Base-by-base conservation (phyloP, 805 yeast genomes). In the Saccharomyces jurei region DNA sequence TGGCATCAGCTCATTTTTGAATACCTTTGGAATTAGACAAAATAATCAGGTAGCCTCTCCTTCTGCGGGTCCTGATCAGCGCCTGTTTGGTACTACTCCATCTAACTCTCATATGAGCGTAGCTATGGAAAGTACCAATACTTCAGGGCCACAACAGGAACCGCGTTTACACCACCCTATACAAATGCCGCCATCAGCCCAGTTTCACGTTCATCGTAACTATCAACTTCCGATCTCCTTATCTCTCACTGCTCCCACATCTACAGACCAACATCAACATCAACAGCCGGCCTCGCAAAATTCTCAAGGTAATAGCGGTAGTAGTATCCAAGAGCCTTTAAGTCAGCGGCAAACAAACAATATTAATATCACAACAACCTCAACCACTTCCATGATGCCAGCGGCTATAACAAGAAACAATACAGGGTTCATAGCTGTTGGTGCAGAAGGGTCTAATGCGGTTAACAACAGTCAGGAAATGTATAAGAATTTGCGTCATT, bases 401-500 rank as follows among this genome's bases (percentile, higher is more conserved):
- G 36, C 27, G 36, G 50, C 22, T 26, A 36, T 27, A 25, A 46
- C 30, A 27, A 49, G 51, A 14, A 51, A 49, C 3, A 36, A 14
- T 13, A 49, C 58, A 28, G 50, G 52, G 6, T 41, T 41, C 44
- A 22, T 50, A 31, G 51, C 55, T 28, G 36, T 41, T 47, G 48
- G 54, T 41, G 41, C 56, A n/a, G 54, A 51, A 32, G 50, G 31
- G 10, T 27, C 17, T 14, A 22, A 41, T 8, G 54, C 50, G 27
- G 52, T 50, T 46, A 41, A 51, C 6, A 54, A 55, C 27, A 54
- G 49, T 29, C 51, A 55, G 25, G 54, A 58, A 10, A 52, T 58
- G 26, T 56, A 64, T 50, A 65, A 65, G 50, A 63, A 65, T 52
- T 58, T 70, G 22, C 72, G 71, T 36, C 74, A 70, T 51, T 69